A percentile compares a stretch with the other conserved stretches of the same genome.
Conservation (phyloP, 2,329 filamentous ascomycete genomes). For the Colletotrichum tamarilloi region DNA sequence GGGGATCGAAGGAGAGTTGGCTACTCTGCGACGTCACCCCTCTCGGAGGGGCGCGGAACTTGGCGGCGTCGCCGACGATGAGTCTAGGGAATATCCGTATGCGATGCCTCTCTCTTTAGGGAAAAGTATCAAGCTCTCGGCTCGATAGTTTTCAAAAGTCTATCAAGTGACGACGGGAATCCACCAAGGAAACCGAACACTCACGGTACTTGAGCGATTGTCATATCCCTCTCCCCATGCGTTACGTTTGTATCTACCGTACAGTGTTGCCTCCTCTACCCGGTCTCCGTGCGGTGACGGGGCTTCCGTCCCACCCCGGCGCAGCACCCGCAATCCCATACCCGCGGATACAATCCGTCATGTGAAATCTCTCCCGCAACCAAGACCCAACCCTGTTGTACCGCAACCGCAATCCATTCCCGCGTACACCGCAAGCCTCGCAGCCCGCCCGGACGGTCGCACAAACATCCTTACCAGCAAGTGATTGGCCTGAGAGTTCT, state of each 20-base stretch:
- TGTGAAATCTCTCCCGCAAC: not conserved
- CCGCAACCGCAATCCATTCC: not conserved
- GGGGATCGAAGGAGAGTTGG: not conserved
- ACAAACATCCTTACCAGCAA: not conserved
- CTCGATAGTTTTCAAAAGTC: not conserved
- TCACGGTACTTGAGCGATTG: not conserved
- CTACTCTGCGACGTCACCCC: constrained; percentile 16
- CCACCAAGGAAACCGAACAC: not conserved
- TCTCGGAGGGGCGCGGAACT: not conserved
- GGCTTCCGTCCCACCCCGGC: constrained; percentile 11
- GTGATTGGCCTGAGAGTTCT: not conserved
- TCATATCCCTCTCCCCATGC: not conserved
- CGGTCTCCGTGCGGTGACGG: not conserved
- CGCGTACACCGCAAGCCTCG: not conserved
- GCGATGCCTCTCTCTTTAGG: not conserved
- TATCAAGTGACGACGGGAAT: not conserved
- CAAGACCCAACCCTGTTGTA: not conserved
- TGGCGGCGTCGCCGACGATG: constrained; percentile 16
- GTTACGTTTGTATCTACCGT: not conserved
- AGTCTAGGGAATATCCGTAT: not conserved
- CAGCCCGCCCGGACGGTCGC: not conserved
- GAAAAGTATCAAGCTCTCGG: too few relatives aligned
- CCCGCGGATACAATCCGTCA: not conserved
- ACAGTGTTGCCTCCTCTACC: not conserved
- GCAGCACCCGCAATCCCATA: not conserved